Evolutionary conservation across 352 stramenopile species (phyloP).

Genomic region (Plasmopara viticola): DNA sequence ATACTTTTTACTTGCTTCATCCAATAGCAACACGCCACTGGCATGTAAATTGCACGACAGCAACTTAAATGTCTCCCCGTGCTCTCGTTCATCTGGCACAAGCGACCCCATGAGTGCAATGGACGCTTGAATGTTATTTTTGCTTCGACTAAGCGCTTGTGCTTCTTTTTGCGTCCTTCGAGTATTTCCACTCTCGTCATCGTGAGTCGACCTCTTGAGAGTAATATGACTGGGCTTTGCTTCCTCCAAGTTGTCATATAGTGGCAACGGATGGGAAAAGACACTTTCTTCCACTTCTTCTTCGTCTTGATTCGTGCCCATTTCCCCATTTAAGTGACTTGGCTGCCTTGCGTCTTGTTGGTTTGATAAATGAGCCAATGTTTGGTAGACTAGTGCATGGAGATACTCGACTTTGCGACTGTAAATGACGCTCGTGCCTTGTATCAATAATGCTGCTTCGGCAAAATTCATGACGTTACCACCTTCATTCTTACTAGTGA

Average conservation of each 20-base stretch:
- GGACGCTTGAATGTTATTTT: constrained; percentile 72
- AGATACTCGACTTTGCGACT: constrained; percentile 94
- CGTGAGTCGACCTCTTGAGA: constrained; percentile 27
- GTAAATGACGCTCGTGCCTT: constrained; percentile 92
- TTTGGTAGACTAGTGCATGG: constrained; percentile 89
- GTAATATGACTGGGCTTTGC: constrained; percentile 45
- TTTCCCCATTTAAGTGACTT: constrained; percentile 5
- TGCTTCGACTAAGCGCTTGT: constrained; percentile 30
- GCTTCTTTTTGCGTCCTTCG: constrained; percentile 17
- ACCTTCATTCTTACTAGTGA: constrained; percentile 10
- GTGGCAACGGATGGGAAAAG: constrained; percentile 51
- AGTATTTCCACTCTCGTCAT: constrained; percentile 12
- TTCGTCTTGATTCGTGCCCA: constrained; percentile 23
- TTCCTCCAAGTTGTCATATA: constrained; percentile 60
- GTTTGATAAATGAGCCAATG: constrained; percentile 67
- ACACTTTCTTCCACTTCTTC: constrained; percentile 25
- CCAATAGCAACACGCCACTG: constrained; percentile 66
- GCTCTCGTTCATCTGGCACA: constrained; percentile 64
- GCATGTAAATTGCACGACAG: constrained; percentile 70
- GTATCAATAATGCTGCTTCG: constrained; percentile 89
- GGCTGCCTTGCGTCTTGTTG: constrained; percentile 40
- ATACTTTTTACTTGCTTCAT: constrained; percentile 76
- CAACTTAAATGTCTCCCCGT: constrained; percentile 82
- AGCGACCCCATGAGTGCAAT: constrained; percentile 80
- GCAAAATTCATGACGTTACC: constrained; percentile 86